Conservation (phyloP, 2,329 filamentous ascomycete species). For the Ploettnerulaceae sp. region DNA sequence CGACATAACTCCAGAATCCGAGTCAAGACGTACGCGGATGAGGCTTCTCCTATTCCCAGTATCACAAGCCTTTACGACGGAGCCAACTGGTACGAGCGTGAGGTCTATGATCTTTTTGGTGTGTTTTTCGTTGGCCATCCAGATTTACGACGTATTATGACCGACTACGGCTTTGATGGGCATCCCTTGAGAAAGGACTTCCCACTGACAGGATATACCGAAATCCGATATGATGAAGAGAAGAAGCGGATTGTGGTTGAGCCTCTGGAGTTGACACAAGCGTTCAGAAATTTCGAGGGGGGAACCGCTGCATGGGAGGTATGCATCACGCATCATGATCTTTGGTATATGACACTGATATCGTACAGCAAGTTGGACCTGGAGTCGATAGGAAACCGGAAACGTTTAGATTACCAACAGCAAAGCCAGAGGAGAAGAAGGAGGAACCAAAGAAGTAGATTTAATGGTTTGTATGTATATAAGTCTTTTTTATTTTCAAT, state of each 20-base stretch:
- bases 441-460: constrained; percentile 86
- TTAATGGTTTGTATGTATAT: constrained; percentile 28
- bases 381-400: constrained; percentile 79
- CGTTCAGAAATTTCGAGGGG: constrained; percentile 97
- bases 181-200: constrained; percentile 98
- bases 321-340: constrained; percentile 40
- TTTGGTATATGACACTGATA: constrained; percentile 17
- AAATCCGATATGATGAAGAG: constrained; percentile 97
- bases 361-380: constrained; percentile 59
- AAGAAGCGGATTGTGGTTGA: constrained; percentile 99
- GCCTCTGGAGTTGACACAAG: constrained; percentile 94
- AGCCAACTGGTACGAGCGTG: constrained; percentile 97
- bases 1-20: constrained; percentile 95
- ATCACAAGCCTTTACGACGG: constrained; percentile 84
- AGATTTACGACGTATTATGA: constrained; percentile 96
- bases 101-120: constrained; percentile 96
- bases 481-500: constrained; percentile 19
- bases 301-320: constrained; percentile 70
- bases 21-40: constrained; percentile 98
- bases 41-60: constrained; percentile 88
- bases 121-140: constrained; percentile 96
- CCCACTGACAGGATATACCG: constrained; percentile 94
- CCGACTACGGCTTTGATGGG: constrained; percentile 97
- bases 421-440: constrained; percentile 89
- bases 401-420: constrained; percentile 87